Conservation (phyloP, 768 basidiomycete genomes). For the Suillus hirtellus region DNA sequence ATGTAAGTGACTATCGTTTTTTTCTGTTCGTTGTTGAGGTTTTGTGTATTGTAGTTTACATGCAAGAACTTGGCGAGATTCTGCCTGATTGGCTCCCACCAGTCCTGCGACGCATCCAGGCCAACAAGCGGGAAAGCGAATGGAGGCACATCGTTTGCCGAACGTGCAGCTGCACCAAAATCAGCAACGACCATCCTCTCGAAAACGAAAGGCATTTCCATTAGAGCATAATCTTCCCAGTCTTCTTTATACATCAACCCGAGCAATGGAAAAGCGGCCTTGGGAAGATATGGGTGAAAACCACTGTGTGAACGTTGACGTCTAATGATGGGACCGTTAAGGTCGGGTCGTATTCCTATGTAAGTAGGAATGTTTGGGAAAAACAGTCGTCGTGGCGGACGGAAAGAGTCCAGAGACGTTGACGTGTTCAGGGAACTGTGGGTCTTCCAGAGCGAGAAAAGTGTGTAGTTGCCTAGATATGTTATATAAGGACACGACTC, state of each 20-base stretch:
- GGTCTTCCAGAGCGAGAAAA: slow-evolving; percentile 76
- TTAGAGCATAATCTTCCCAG: slow-evolving; percentile 72
- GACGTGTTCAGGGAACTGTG: slow-evolving; percentile 62
- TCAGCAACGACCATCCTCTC: slow-evolving; percentile 80
- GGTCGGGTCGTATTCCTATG: slow-evolving; percentile 40
- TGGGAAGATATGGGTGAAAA: slow-evolving; percentile 71
- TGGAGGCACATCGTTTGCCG: slow-evolving; percentile 23
- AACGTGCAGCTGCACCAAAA: slow-evolving; percentile 58
- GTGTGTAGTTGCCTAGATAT: slow-evolving; percentile 58
- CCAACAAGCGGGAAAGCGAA: slow-evolving; percentile 45
- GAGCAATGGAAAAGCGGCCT: slow-evolving; percentile 73
- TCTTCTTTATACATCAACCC: slow-evolving; percentile 70
- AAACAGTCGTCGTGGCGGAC: slow-evolving; percentile 71
- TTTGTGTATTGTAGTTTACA: slow-evolving; percentile 22
- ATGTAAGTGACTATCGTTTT: slow-evolving; percentile 67
- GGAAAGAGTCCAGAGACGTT: slow-evolving; percentile 48
- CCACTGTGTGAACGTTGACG: slow-evolving; percentile 54
- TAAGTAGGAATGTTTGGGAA: slow-evolving; percentile 71
- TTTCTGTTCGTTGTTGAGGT: slow-evolving; percentile 20
- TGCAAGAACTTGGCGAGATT: slow-evolving; percentile 47
- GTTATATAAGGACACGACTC: slow-evolving; percentile 9
- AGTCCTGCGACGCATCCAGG: slow-evolving; percentile 47
- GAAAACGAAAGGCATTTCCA: slow-evolving; percentile 69
- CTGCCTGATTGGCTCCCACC: slow-evolving; percentile 67
- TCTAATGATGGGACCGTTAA: slow-evolving; percentile 32